Base-by-base conservation (phyloP, 257 asterid genomes). In the Solanum pennellii region DNA sequence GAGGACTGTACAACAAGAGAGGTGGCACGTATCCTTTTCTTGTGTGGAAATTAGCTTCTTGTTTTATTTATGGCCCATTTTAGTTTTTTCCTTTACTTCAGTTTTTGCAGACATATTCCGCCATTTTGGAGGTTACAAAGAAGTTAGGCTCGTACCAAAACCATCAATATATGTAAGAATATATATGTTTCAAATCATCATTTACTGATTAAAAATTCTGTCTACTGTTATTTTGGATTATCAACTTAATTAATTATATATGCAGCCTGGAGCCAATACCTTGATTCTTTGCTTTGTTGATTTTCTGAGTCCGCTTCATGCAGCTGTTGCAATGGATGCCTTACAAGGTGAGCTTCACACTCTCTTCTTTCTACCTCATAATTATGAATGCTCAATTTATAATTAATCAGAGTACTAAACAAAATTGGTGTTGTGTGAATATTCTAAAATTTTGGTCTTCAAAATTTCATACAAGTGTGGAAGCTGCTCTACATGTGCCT, bases 211-310 rank as follows among this genome's bases (percentile, higher is more conserved):
- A 33, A 3, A 33, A 49, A 49, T 49, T 42, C 39, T 25, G 16
- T 27, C 12, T 56, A 41, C 45, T 75, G 47, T 75, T 56, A 18
- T 86, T 37, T 83, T 42, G 83, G 21, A 86, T 85, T 72, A 82
- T 83, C 84, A 87, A 87, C 65, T 85, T 85, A 14, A 49, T 85
- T 85, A 52, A 52, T 56, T 35, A 35, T 35, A 35, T 20, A 2
- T 93, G 91, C 94, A 96, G 98, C 45, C 92, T 59, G 95, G 95
- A 47, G 97, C 95, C 10, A 97, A 94, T 11, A 95, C 94, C 1
- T 86, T 95, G 89, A 92, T 93, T 66, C 96, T 94, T 83, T 95
- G 99, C 91, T 94, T 96, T 62, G 97, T 95, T 91, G 98, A 96
- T 91, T 96, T 96, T 83, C 86, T 77, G 73, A 94, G 93, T 88